Evolutionary conservation across 768 basidiomycete species (phyloP), one percentile per base, ranked within the genome.

Genomic region (Rhodosporidiobolus sp.): DNA sequence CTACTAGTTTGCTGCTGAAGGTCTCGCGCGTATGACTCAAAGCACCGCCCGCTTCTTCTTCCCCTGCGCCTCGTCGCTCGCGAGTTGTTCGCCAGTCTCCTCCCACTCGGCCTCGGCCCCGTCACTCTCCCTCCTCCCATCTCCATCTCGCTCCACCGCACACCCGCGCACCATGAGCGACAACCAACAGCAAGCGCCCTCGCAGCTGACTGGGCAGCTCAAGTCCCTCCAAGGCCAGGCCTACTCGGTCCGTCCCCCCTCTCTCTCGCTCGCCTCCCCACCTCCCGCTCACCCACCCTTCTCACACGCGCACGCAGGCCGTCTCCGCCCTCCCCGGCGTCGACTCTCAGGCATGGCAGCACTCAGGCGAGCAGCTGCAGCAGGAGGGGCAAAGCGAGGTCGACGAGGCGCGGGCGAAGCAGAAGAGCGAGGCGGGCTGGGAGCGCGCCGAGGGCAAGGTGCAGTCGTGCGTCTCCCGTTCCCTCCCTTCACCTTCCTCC

Each of bases 191-290:
- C 46, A 56, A 10, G 38, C 43, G 16, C 69, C 62, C 30, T 65
- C 61, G 7, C 70, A 61, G 52, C 30, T 63, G 67, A 59, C 66
- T 26, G 55, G 35, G 28, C 63, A 28, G 34, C 68, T 66, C 46
- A 66, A 66, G 38, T 46, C 35, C 7, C 35, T 54, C 34, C 59
- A 66, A 30, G 70, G 70, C 38, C 53, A 50, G 30, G 34, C 45
- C 19, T 72, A 66, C 49, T 65, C 67, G 52, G 69, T 65, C n/a
- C 63, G 56, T 7, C 26, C n/a, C 48, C 57, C 66, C 17, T 38
- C 22, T 17, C 59, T 32, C 22, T 26, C 26, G 19, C 12, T 34
- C 55, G 0, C 32, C 58, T 38, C 54, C 38, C 57, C 57, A 58
- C 57, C n/a, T 45, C 35, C 12, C 57, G 38, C 24, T 34, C 2